These are phyloP conservation scores for Globisporangium viniferum DNA, from an alignment of 352 stramenopile genomes.

Conservation along the genomic window DNA sequence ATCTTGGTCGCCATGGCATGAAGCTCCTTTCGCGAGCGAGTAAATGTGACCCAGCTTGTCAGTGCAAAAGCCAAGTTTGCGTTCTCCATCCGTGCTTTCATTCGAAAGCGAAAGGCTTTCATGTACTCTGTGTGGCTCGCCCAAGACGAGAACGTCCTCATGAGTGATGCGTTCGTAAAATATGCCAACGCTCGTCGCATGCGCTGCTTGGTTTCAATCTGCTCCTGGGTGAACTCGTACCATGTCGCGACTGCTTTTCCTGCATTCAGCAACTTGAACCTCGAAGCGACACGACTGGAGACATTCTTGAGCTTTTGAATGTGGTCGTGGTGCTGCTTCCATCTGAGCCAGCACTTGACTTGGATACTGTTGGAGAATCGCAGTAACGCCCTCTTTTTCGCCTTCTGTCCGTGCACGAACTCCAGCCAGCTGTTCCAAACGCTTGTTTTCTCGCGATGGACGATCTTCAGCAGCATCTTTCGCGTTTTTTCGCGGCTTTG, in stretches of 20 bases:
- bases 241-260: conserved; percentile 55
- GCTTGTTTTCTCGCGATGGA: conserved; percentile 47
- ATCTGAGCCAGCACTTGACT: conserved; percentile 65
- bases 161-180: conserved; percentile 53
- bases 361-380: conserved; percentile 59
- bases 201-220: conserved; percentile 39
- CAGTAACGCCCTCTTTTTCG: conserved; percentile 53
- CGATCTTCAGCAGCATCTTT: conserved; percentile 43
- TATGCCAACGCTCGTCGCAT: conserved; percentile 57
- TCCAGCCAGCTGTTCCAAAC: conserved; percentile 62
- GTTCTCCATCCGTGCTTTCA: conserved; percentile 47
- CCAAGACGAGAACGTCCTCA: conserved; percentile 64
- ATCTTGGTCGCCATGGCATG: conserved; percentile 36
- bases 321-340: conserved; percentile 43
- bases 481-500: conserved; percentile 48
- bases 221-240: conserved; percentile 61
- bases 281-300: conserved; percentile 37
- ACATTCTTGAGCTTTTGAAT: conserved; percentile 35
- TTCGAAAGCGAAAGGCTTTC: conserved; percentile 37
- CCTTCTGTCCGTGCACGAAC: conserved; percentile 48
- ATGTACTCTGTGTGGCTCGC: conserved; percentile 33
- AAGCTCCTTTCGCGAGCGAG: conserved; percentile 25
- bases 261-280: conserved; percentile 39
- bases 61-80: conserved; percentile 47
- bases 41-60: conserved; percentile 45